Evolutionary conservation across 164 flowering plant species (phyloP).

Genomic region (Stephania cephalantha): DNA sequence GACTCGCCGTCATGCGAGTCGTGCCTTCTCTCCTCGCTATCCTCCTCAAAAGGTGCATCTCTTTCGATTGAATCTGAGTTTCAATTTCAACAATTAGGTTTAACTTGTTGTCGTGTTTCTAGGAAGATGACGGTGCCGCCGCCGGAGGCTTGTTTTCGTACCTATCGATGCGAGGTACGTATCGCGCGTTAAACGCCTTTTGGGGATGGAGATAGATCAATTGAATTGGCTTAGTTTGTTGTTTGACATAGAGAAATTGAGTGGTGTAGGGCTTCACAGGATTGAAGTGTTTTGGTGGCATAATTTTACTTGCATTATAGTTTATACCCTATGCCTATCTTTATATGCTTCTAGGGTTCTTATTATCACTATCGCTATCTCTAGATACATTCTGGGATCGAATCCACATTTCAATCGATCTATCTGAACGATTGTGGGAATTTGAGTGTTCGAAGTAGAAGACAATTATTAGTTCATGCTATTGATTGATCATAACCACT

Average conservation of each 20-base stretch:
- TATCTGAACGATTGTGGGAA: no score
- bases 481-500: background rate
- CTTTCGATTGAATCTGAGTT: background rate
- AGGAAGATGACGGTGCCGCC: constrained; percentile 30
- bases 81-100: background rate
- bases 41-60: constrained; percentile 52
- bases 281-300: no score
- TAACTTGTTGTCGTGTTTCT: constrained; percentile 4
- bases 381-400: no score
- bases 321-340: no score
- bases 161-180: constrained; percentile 36
- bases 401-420: no score
- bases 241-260: no score
- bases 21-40: constrained; percentile 50
- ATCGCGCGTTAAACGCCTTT: background rate
- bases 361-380: no score
- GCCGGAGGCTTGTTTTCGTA: constrained; percentile 37
- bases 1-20: constrained; percentile 55
- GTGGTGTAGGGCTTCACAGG: no score
- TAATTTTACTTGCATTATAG: no score
- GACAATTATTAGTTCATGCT: background rate
- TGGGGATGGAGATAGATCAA: background rate
- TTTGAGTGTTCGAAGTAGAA: no score
- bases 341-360: no score
- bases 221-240: background rate